These are phyloP conservation scores for Colletotrichum australisinense DNA, from an alignment of 2,329 filamentous ascomycete genomes.

Conservation along the genomic window DNA sequence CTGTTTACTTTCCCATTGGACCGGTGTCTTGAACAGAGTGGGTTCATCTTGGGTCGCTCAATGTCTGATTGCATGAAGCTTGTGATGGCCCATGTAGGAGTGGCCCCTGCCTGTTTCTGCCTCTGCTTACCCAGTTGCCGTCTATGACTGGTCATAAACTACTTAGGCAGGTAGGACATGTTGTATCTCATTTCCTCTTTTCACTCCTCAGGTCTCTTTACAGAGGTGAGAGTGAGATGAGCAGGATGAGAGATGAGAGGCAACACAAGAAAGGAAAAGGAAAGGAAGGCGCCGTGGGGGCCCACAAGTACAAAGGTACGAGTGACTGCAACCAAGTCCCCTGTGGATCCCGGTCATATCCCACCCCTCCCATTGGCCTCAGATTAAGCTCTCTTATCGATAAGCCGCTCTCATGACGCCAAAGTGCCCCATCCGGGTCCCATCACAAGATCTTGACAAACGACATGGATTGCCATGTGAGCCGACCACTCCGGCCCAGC, in stretches of 20 bases:
- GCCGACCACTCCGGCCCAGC: slow-evolving; percentile 9
- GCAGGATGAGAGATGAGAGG: neutral
- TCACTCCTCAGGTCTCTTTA: neutral
- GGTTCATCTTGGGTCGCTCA: slow-evolving; percentile 4
- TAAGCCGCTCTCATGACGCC: slow-evolving; percentile 32
- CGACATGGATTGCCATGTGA: slow-evolving; percentile 28
- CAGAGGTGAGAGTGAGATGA: neutral
- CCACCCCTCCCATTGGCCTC: neutral
- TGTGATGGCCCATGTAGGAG: neutral
- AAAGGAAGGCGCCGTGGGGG: too few relatives aligned
- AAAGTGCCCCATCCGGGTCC: slow-evolving; percentile 26
- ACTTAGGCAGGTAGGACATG: neutral
- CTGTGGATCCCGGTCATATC: neutral
- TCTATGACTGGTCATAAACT: too few relatives aligned
- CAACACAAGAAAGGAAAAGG: neutral
- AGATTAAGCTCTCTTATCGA: slow-evolving; percentile 12
- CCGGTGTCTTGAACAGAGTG: neutral
- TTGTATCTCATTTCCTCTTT: neutral
- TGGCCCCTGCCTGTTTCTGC: slow-evolving; percentile 2
- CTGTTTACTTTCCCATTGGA: neutral
- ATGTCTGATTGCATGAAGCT: slow-evolving; percentile 30
- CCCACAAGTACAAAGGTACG: neutral
- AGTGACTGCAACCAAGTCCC: neutral
- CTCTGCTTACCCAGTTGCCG: neutral
- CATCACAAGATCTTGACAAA: slow-evolving; percentile 30